Evolutionary conservation across 129 eudicot species (phyloP).

Genomic region (Artemisia tridentata): DNA sequence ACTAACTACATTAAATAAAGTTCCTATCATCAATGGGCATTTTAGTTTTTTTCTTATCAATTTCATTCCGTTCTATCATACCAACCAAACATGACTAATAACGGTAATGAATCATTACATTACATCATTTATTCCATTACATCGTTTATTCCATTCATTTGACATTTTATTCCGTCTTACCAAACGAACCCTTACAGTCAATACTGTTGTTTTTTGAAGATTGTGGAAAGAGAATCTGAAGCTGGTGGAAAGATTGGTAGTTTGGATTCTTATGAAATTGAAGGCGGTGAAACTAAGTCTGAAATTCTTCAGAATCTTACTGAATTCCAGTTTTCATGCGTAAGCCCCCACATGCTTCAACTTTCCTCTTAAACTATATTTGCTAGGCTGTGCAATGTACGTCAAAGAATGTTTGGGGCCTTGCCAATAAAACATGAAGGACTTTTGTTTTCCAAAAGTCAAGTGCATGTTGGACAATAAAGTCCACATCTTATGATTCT

Average conservation of each 20-base stretch:
- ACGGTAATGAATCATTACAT: too few species aligned
- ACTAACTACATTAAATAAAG: too few species aligned
- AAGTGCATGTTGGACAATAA: too few species aligned
- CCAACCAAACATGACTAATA: too few species aligned
- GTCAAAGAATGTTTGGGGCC: background rate
- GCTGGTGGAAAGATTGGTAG: slow-evolving; percentile 90
- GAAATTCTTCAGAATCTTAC: slow-evolving; percentile 92
- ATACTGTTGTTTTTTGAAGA: slow-evolving; percentile 35
- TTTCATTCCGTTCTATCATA: too few species aligned
- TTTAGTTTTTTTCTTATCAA: too few species aligned
- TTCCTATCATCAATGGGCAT: too few species aligned
- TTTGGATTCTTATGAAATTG: slow-evolving; percentile 83
- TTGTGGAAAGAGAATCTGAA: slow-evolving; percentile 92
- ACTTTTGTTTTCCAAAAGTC: background rate
- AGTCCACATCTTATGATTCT: too few species aligned
- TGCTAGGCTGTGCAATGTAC: background rate
- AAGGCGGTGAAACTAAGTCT: slow-evolving; percentile 93
- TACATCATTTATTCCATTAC: too few species aligned
- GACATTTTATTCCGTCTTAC: too few species aligned
- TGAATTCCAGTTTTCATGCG: slow-evolving; percentile 91
- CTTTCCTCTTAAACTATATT: background rate
- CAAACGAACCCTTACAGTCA: background rate
- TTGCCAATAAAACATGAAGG: background rate
- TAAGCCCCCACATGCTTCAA: slow-evolving; percentile 28
- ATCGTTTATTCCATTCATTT: too few species aligned